Conservation (phyloP, 345 rosid species). For the Trapa bicornis region DNA sequence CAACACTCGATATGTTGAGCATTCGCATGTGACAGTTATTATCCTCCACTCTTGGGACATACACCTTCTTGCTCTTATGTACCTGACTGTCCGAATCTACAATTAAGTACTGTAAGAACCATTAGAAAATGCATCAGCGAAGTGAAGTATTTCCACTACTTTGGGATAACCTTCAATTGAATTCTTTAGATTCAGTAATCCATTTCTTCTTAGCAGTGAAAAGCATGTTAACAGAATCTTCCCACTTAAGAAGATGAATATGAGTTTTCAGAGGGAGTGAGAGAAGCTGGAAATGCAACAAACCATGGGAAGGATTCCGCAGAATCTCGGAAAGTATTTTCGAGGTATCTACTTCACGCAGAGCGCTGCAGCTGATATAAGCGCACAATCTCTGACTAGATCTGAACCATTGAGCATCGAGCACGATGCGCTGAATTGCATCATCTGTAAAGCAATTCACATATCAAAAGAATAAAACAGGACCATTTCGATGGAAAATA, state of each 20-base stretch:
- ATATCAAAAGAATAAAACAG: neutral
- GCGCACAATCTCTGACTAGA: constrained; percentile 68
- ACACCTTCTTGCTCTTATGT: constrained; percentile 43
- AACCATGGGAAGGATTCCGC: constrained; percentile 28
- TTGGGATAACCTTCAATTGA: neutral
- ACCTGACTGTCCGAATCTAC: constrained; percentile 21
- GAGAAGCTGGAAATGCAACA: neutral
- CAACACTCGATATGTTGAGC: constrained; percentile 58
- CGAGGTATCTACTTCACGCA: constrained; percentile 78
- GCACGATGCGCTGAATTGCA: constrained; percentile 50
- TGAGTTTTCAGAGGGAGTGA: too few relatives aligned
- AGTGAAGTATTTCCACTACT: too few relatives aligned
- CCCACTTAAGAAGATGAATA: neutral
- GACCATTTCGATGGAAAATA: neutral
- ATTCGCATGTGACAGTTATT: constrained; percentile 82
- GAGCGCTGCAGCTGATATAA: constrained; percentile 68
- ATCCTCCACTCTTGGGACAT: constrained; percentile 92
- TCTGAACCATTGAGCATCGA: constrained; percentile 80
- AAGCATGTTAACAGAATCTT: neutral
- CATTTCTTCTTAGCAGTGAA: neutral
- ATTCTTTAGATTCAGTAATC: neutral
- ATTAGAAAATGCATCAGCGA: neutral
- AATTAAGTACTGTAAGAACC: constrained; percentile 1
- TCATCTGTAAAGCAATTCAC: constrained; percentile 29
- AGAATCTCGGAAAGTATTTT: constrained; percentile 41